Evolutionary conservation across 1,284 basidiomycete species (phyloP).

Genomic region (Boletus hoseneyae): DNA sequence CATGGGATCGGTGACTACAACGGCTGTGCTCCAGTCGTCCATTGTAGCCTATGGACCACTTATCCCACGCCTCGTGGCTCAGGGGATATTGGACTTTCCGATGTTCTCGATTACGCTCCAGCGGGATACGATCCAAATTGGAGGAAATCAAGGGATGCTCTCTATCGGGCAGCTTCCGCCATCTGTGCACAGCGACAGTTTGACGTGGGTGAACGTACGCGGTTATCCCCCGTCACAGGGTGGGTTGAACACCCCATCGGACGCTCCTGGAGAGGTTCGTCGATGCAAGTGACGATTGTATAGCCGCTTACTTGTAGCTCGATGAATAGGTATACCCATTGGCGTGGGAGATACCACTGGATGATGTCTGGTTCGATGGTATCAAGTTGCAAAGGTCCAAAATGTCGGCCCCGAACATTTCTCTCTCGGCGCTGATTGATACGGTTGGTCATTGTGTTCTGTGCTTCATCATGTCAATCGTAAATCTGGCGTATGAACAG

Average conservation of each 20-base stretch:
- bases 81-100: constrained; percentile 32
- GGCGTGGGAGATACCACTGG: constrained; percentile 37
- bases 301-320: constrained; percentile 7
- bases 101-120: constrained; percentile 47
- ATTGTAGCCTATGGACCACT: constrained; percentile 35
- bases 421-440: constrained; percentile 36
- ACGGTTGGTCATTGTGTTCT: constrained; percentile 24
- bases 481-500: constrained; percentile 19
- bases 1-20: constrained; percentile 8
- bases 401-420: constrained; percentile 26
- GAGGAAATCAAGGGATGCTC: constrained; percentile 48
- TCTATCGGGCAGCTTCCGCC: constrained; percentile 51
- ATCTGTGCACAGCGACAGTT: constrained; percentile 36
- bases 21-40: constrained; percentile 22
- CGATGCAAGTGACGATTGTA: neutral
- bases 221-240: constrained; percentile 41
- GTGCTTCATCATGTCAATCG: constrained; percentile 1
- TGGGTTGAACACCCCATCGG: constrained; percentile 41
- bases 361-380: constrained; percentile 37
- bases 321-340: constrained; percentile 30
- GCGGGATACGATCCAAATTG: constrained; percentile 48
- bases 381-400: constrained; percentile 31
- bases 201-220: constrained; percentile 53
- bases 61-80: constrained; percentile 38
- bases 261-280: constrained; percentile 47